Base-by-base conservation (phyloP, 163 green algal genomes). In the Volvox carteri region DNA sequence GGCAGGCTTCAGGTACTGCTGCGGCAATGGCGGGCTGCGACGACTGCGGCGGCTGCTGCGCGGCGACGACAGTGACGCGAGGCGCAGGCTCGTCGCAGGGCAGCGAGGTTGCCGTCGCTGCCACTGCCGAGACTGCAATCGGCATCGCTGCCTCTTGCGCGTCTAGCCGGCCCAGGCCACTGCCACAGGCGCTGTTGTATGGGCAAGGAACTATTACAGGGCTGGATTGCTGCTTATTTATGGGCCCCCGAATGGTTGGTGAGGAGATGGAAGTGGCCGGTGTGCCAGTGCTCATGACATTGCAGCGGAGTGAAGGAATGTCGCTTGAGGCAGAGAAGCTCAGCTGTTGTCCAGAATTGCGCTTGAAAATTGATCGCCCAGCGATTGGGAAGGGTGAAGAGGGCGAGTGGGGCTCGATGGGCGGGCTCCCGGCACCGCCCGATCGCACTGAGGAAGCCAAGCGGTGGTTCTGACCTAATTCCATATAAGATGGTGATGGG, bases 321-420 rank as follows among this genome's bases (percentile, higher is more conserved):
- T 75, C 65, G 16, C 33, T 48, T 30, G 30, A 48, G 30, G 65
- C 30, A 35, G 30, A 48, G 1, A 33, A 75, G 11, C 60, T 72
- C 9, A 75, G 12, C 12, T 75, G 65, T 33, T 44, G 70, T 9
- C 1, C 70, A 19, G 39, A 35, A 6, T 78, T 39, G 70, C 39
- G 70, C 39, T 35, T 52, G 70, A 56, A 78, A 54, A 56, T 30
- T 19, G 37, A 14, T 2, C 70, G 70, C 18, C 37, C 37, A 76
- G 70, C 70, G 33, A 11, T 48, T 33, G 77, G 77, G 25, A 85
- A 85, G 19, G 77, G 77, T 39, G 77, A 85, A 39, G 52, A 74
- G 12, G 77, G 77, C 6, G 52, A 74, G 39, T 85, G 77, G 5
- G 37, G 77, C 5, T 85, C 52, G 8, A 58, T 68, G 3, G 77